Evolutionary conservation across 2,329 filamentous ascomycete genomes (phyloP).

Genomic region (Cadophora sp.): DNA sequence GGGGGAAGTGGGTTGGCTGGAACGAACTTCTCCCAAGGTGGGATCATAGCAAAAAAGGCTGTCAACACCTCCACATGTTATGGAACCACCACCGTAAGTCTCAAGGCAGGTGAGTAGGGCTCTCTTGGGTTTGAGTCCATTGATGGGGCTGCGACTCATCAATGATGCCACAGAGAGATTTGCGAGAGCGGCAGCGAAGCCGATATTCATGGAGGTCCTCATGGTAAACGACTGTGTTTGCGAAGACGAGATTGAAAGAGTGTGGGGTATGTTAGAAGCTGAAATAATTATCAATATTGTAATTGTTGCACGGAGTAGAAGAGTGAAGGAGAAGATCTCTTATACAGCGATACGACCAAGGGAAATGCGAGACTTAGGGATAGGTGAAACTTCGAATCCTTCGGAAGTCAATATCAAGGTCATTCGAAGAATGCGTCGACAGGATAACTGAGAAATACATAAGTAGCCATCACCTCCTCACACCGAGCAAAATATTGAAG

Average conservation of each 20-base stretch:
- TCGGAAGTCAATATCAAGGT: not conserved
- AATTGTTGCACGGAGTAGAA: not conserved
- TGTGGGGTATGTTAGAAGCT: not conserved
- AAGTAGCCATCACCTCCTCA: not conserved
- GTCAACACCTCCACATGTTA: constrained; percentile 24
- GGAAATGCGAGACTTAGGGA: not conserved
- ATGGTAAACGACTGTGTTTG: constrained; percentile 14
- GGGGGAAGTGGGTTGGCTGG: not conserved
- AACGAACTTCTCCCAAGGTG: constrained; percentile 31
- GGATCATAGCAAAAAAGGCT: constrained; percentile 37
- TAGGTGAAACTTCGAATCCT: constrained; percentile 10
- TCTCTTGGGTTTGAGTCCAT: constrained; percentile 17
- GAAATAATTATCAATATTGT: not conserved
- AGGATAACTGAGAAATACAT: not conserved
- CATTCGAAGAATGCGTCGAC: not conserved
- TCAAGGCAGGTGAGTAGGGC: constrained; percentile 30
- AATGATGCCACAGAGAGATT: constrained; percentile 13
- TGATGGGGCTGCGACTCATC: constrained; percentile 12
- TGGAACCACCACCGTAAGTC: constrained; percentile 31
- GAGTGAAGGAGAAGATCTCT: not conserved
- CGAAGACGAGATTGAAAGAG: not conserved
- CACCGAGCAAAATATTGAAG: not conserved
- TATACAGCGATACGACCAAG: not conserved
- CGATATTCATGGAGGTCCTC: constrained; percentile 16
- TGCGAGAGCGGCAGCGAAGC: constrained; percentile 10